Evolutionary conservation across 805 yeast genomes (phyloP), one percentile per base, ranked within the genome.

Genomic region (Saccharomycopsis microspora): DNA sequence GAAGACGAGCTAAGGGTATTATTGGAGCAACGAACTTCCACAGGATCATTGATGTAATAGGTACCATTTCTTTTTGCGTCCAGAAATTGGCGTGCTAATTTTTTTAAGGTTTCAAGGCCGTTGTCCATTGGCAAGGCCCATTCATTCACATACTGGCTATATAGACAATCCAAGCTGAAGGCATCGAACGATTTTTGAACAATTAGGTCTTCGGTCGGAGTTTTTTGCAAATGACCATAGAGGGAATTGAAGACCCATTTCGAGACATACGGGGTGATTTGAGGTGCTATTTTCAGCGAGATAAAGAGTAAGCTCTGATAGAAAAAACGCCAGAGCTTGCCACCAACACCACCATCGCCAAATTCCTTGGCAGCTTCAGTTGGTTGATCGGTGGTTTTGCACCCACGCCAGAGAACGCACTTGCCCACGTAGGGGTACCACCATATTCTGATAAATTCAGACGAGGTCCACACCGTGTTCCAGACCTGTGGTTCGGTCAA

Each of bases 401-500:
- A 67, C 37, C 95, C 97, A 60, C 94, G 76, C 97, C 97, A 90
- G 43, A 88, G 68, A 33, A 88, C 79, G 68, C 95, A 85, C 59
- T 82, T 82, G 45, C 78, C 76, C 11, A 93, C 72, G 63, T 90
- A 93, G 1, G 98, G 97, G 64, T 84, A 93, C 97, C 97, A 93
- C 97, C 97, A 90, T 44, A 88, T 77, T 54, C 97, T 77, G 42
- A 88, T 82, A 59, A 79, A 90, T 65, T 90, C 98, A n/a, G 87
- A 74, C 42, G 86, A 79, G 3, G 85, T 76, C 95, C 97, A 90
- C 41, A 90, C 64, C 9, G 71, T 69, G 55, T 83, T 86, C 87
- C 95, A 87, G 50, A 67, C 65, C 27, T 11, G 8, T 9, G 32
- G 36, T 51, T 77, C 70, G 9, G 69, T 66, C 56, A 90, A 64